A percentile compares a stretch with the other conserved stretches of the same genome.
phyloP scores from a whole-genome alignment of 257 asterid genomes.

The Nicotiana noctiflora region DNA sequence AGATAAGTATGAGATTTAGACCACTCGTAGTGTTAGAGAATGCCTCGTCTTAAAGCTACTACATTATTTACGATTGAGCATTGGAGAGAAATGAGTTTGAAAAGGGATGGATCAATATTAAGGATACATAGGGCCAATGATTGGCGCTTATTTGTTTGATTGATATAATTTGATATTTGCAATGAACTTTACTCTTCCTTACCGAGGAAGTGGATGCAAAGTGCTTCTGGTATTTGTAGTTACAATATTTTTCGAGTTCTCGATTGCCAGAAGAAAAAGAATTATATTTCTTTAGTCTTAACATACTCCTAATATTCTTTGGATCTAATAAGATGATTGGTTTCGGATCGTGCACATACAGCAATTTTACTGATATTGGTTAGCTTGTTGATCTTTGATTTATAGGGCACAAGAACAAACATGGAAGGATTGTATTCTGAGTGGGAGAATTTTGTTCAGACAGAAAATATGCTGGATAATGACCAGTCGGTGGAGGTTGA shows the following conservation, averaged over 20 bases:
- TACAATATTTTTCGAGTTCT: background rate
- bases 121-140: background rate
- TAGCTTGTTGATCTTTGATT: background rate
- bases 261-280: background rate
- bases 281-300: background rate
- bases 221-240: background rate
- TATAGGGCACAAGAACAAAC: background rate
- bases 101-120: background rate
- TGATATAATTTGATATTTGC: background rate
- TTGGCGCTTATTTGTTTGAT: background rate
- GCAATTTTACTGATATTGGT: background rate
- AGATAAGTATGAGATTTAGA: background rate
- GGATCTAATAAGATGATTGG: background rate
- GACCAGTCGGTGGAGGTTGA: conserved; percentile 5
- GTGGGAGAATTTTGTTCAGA: conserved; percentile 4
- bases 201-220: background rate
- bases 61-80: background rate
- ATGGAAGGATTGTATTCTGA: background rate
- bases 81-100: background rate
- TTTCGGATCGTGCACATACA: background rate
- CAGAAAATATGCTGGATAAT: conserved; percentile 4
- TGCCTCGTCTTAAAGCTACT: background rate
- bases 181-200: background rate
- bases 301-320: background rate
- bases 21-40: background rate